Evolutionary conservation across 805 yeast genomes (phyloP).

Genomic region (Saccharomyces mikatae): DNA sequence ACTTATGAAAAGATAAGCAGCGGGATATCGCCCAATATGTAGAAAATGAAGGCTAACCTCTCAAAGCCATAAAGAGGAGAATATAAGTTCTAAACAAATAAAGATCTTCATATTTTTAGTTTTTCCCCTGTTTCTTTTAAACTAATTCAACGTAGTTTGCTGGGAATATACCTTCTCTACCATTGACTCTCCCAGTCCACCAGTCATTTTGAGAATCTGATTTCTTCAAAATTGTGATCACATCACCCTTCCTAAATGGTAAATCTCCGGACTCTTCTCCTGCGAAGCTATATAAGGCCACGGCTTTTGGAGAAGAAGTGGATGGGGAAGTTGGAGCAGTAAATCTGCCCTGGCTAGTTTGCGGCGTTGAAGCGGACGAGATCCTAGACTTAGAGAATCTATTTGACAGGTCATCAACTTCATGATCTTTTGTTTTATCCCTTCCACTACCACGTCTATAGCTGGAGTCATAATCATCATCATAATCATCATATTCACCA

Average conservation of each 20-base stretch:
- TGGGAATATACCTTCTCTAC: slow-evolving; percentile 91
- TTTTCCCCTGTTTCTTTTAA: slow-evolving; percentile 5
- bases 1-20: not conserved
- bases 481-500: slow-evolving; percentile 56
- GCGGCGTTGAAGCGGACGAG: slow-evolving; percentile 32
- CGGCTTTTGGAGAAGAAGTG: slow-evolving; percentile 58
- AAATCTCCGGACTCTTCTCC: slow-evolving; percentile 93
- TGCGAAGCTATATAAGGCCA: slow-evolving; percentile 79
- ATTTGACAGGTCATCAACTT: slow-evolving; percentile 34
- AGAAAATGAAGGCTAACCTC: no score
- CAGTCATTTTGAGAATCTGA: slow-evolving; percentile 89
- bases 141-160: slow-evolving; percentile 88
- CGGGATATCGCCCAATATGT: not conserved
- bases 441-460: slow-evolving; percentile 24
- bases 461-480: slow-evolving; percentile 21
- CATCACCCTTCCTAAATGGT: slow-evolving; percentile 90
- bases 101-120: not conserved
- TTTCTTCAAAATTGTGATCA: slow-evolving; percentile 76
- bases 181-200: slow-evolving; percentile 95
- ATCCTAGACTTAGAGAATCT: slow-evolving; percentile 31
- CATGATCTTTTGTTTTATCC: slow-evolving; percentile 12
- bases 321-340: slow-evolving; percentile 12
- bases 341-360: slow-evolving; percentile 10
- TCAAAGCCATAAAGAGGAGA: not conserved
- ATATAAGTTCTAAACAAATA: not conserved